Base-by-base conservation (phyloP, 2,329 filamentous ascomycete genomes). In the Colletotrichum tropicicola region DNA sequence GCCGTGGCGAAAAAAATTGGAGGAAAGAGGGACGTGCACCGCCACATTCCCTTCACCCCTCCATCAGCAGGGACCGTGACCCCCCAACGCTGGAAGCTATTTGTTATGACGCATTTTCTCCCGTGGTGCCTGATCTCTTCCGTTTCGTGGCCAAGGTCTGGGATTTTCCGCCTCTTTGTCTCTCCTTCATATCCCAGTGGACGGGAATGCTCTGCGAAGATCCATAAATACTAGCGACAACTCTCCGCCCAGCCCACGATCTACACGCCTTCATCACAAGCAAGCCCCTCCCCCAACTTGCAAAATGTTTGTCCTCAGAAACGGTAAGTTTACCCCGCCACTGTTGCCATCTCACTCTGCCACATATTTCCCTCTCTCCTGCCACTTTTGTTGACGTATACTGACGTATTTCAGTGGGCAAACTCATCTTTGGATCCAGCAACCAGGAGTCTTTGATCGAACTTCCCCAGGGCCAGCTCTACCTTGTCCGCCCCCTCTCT, bases 391-490 rank as follows among this genome's bases (percentile, higher is more conserved):
- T 43, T 43, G 17, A 17, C n/a, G n/a, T 19, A 9, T 43, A 19
- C 66, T 68, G 30, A 70, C 45, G 27, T 47, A 49, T 54, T 28
- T 49, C 74, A 97, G 93, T 97, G 71, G 92, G 92, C 80, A 98
- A 97, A 81, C 90, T 96, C 74, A 89, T 98, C 75, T 98, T 98
- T 77, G 94, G 97, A 75, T 88, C 86, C 67, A 88, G 88, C 73
- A 93, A 89, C 76, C 95, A 98, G 78, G 94, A 98, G 82, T 92
- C 93, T 49, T 89, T 99, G 75, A 93, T 97, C 79, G 94, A 98
- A 77, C 90, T 99, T 44, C 90, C 94, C 15, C 94, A 98, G 79
- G 96, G 96, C 75, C 94, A 98, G 79, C 92, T 99, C 45, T 99
- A 98, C 79, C 91, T 99, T 70, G 96, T 99, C 72, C 92, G 96